Evolutionary conservation across 2,329 filamentous ascomycete species (phyloP).

Genomic region (Geosmithia putterillii): DNA sequence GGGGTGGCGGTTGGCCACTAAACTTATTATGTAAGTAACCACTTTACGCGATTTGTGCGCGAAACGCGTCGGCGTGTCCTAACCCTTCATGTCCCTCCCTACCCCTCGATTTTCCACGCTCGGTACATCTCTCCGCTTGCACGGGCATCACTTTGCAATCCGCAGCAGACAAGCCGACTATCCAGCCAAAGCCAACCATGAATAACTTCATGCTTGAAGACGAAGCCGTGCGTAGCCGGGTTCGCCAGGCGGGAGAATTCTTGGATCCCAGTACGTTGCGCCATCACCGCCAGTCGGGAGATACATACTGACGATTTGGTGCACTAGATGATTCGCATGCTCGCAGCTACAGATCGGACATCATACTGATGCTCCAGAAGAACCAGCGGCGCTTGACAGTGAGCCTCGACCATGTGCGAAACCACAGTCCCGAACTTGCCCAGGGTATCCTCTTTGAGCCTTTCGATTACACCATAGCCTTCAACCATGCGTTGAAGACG

Average conservation of each 20-base stretch:
- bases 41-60: slow-evolving; percentile 11
- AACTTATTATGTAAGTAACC: slow-evolving; percentile 3
- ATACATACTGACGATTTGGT: not conserved
- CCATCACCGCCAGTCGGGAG: not conserved
- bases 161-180: not conserved
- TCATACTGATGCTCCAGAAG: slow-evolving; percentile 64
- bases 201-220: slow-evolving; percentile 67
- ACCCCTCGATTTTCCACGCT: not conserved
- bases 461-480: slow-evolving; percentile 80
- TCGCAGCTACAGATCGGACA: slow-evolving; percentile 77
- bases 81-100: not conserved
- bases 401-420: slow-evolving; percentile 81
- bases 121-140: slow-evolving; percentile 2
- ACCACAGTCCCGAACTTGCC: slow-evolving; percentile 75
- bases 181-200: slow-evolving; percentile 33
- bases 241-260: slow-evolving; percentile 83
- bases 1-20: not conserved
- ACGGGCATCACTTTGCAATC: slow-evolving; percentile 1
- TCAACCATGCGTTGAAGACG: slow-evolving; percentile 81
- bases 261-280: slow-evolving; percentile 69
- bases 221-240: slow-evolving; percentile 71
- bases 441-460: slow-evolving; percentile 67
- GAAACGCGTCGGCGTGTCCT: not conserved
- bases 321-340: slow-evolving; percentile 37
- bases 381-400: slow-evolving; percentile 54